Conservation (phyloP, 169 alveolate genomes). For the Plasmodium ovale region DNA sequence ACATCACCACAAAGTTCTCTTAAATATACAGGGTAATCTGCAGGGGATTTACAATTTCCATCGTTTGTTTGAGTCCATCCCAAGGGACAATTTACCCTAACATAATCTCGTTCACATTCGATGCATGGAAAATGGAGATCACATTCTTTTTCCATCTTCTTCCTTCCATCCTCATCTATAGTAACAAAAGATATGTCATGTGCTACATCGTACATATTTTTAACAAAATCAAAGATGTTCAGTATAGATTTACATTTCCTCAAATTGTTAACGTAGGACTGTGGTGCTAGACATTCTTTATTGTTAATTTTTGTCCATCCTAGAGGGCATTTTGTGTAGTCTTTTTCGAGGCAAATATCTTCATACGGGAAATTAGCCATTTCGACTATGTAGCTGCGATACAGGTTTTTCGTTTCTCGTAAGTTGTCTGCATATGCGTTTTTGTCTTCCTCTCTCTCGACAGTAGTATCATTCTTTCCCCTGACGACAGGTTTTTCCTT, state of each 20-base stretch:
- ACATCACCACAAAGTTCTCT: conserved; percentile 76
- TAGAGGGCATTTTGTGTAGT: conserved; percentile 31
- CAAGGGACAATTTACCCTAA: conserved; percentile 81
- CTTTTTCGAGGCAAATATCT: conserved; percentile 22
- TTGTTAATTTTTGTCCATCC: conserved; percentile 49
- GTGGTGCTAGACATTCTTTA: conserved; percentile 51
- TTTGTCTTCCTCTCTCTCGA: not conserved
- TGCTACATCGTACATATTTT: conserved; percentile 46
- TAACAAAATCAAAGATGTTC: conserved; percentile 33
- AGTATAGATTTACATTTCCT: conserved; percentile 63
- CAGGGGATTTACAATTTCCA: conserved; percentile 76
- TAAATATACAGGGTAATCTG: conserved; percentile 57
- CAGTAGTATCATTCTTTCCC: not conserved
- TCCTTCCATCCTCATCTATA: conserved; percentile 1
- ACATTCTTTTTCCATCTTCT: conserved; percentile 15
- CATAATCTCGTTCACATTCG: conserved; percentile 77
- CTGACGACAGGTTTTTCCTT: not conserved
- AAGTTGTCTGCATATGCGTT: not conserved
- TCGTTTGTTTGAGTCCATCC: conserved; percentile 79
- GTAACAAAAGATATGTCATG: conserved; percentile 73
- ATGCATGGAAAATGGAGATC: conserved; percentile 31
- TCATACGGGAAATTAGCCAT: conserved; percentile 20
- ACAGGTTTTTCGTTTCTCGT: conserved; percentile 19
- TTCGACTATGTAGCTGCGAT: conserved; percentile 20
- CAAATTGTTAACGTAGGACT: conserved; percentile 15